Percentiles rank a stretch among this genome's conserved stretches.
Evolutionary conservation across 768 basidiomycete species (phyloP).

Genomic region (Lactarius quietus): DNA sequence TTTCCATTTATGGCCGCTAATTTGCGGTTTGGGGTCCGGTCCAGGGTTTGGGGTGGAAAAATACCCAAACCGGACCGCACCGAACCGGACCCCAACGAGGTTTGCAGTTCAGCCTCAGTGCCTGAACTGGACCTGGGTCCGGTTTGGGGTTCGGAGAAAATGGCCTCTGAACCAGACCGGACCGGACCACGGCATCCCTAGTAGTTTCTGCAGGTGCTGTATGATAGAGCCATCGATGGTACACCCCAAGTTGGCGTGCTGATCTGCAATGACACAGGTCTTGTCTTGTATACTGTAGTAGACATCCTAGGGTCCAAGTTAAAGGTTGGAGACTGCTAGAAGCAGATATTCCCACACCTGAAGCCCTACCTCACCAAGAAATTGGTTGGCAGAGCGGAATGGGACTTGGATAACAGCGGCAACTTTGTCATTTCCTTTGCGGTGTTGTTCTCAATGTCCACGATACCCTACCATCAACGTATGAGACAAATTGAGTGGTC

Average conservation of each 20-base stretch:
- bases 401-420: constrained; percentile 97
- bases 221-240: constrained; percentile 98
- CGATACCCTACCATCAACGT: constrained; percentile 43
- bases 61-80: too few relatives aligned
- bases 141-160: too few relatives aligned
- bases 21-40: too few relatives aligned
- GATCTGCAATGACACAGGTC: constrained; percentile 89
- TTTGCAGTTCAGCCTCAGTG: too few relatives aligned
- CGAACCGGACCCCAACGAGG: too few relatives aligned
- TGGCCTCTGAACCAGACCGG: too few relatives aligned
- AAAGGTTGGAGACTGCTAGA: neutral
- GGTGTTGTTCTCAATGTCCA: constrained; percentile 93
- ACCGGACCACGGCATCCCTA: too few relatives aligned
- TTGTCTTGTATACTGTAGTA: constrained; percentile 93
- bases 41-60: too few relatives aligned
- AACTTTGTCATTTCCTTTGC: constrained; percentile 87
- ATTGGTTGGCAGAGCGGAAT: constrained; percentile 93
- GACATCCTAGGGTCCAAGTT: constrained; percentile 56
- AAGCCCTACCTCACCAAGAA: constrained; percentile 94
- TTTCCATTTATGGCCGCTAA: too few relatives aligned
- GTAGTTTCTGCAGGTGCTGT: constrained; percentile 95
- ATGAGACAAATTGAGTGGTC: neutral
- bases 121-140: too few relatives aligned
- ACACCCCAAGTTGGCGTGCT: constrained; percentile 92
- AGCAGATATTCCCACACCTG: constrained; percentile 47